Conservation (phyloP, 768 basidiomycete species). For the Chalciporus chontae region DNA sequence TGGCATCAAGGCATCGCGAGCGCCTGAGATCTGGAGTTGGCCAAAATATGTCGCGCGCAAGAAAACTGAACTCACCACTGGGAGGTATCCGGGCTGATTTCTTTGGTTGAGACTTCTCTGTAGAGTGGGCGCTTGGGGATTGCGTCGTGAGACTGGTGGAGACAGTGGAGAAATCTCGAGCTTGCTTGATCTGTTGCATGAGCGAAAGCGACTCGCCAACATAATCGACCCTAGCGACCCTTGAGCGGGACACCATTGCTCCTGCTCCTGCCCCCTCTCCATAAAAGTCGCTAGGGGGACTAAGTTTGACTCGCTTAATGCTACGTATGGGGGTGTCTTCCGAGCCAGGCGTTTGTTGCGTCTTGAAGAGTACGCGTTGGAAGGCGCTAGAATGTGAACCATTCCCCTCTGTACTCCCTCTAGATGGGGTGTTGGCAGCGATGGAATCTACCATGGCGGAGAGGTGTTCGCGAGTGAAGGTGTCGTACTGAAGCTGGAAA, state of each 20-base stretch:
- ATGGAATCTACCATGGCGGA: slow-evolving; percentile 94
- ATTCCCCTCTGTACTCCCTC: slow-evolving; percentile 41
- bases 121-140: slow-evolving; percentile 19
- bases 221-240: slow-evolving; percentile 56
- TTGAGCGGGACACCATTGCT: slow-evolving; percentile 48
- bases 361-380: slow-evolving; percentile 41
- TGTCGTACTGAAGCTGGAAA: slow-evolving; percentile 95
- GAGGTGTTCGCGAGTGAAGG: slow-evolving; percentile 91
- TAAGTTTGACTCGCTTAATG: slow-evolving; percentile 77
- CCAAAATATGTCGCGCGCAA: neutral
- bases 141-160: slow-evolving; percentile 54
- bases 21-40: slow-evolving; percentile 11
- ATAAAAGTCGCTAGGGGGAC: slow-evolving; percentile 58
- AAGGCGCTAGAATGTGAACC: slow-evolving; percentile 40
- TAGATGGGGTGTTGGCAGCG: slow-evolving; percentile 73
- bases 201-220: slow-evolving; percentile 72
- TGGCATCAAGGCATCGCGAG: slow-evolving; percentile 11
- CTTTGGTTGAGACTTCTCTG: slow-evolving; percentile 10
- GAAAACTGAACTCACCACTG: slow-evolving; percentile 14
- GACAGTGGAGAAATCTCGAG: slow-evolving; percentile 74
- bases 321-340: slow-evolving; percentile 60
- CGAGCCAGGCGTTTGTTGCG: slow-evolving; percentile 42
- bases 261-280: slow-evolving; percentile 47
- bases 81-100: neutral
- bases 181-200: slow-evolving; percentile 78